Base-by-base conservation (phyloP, 352 stramenopile genomes). In the Phytophthora lateralis region DNA sequence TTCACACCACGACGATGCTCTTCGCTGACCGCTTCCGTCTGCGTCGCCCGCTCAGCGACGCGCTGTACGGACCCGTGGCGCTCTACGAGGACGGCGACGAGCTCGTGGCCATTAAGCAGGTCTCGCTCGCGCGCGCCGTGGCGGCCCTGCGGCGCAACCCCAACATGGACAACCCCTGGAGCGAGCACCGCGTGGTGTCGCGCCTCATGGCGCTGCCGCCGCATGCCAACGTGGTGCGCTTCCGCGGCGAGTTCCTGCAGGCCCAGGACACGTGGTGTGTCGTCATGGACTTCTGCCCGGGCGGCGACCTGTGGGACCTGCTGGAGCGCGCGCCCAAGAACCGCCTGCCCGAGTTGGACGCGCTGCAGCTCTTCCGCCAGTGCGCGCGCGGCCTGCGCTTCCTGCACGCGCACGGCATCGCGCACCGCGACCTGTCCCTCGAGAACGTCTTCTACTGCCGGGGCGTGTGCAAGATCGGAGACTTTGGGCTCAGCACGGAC, bases 401-500 rank as follows among this genome's bases (percentile, higher is more conserved):
- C 51, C 26, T 76, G 43, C 75, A 82, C 49, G 7, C 49, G 11
- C 43, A 82, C 38, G 69, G 69, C 30, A 71, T 85, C 24, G 73
- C 76, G 7, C 77, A 87, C 48, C 77, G 77, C 29, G 77, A 87
- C 54, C 15, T 86, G 14, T 83, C 76, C 30, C 54, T 84, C 7
- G 77, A 88, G 60, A 87, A 87, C 55, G 74, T 83, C 10, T 63
- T 88, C 4, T 50, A 82, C 15, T 51, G 51, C 15, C 15, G 59
- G 29, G 43, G 63, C 14, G 48, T 38, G 10, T 80, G 53, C 69
- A 89, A 85, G 44, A 51, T 91, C 20, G 69, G 63, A 24, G 81
- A 89, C 55, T 88, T 91, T 63, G 81, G 75, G 8, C 61, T 91
- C 10, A 75, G 66, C 46, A 78, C 70, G 1, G 47, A 75, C 11